Base-by-base conservation (phyloP, 1,284 basidiomycete species). In the Veloboletus limbatus region DNA sequence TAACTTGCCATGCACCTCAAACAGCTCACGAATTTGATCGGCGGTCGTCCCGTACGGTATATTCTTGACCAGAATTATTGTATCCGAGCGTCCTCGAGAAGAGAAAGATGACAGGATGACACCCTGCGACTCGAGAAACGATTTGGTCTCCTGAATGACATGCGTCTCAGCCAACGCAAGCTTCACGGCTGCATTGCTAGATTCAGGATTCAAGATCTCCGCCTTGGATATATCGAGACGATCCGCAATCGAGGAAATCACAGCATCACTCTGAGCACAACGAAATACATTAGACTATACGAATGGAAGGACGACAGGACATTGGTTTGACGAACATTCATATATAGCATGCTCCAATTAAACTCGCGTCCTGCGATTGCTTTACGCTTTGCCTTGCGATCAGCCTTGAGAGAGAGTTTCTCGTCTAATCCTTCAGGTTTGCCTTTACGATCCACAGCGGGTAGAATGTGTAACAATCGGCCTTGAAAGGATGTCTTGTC, bases 161-260 rank as follows among this genome's bases (percentile, higher is more conserved):
- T 95, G 88, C 13, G 96, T 97, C 70, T 99, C 96, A 0, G 96
- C 96, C 14, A 99, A 75, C 0, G 96, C 96, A 20, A 98, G 82
- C 62, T 94, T 96, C 46, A 98, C 93, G 0, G 95, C 95, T 0
- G 88, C 81, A 49, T 83, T 85, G 43, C 79, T 79, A 1, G 78
- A 77, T 52, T 88, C 86, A 0, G 85, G 79, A 58, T 91, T 88
- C 44, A 97, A 74, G 27, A 98, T 88, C 32, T 94, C 88, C 1
- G 91, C 72, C 71, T 99, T 98, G 31, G 83, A 71, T 30, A 95
- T 80, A 43, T 80, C 85, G 72, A 95, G 82, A 9, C 91, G 78
- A 53, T 85, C 81, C 1, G 92, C 88, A 22, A 95, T 79, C 4
- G 88, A 92, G 2, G 85, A 82, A 1, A 85, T 84, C 1, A 95